Evolutionary conservation across 208 protist genomes (phyloP), one percentile per base, ranked within the genome.

Genomic region (Acanthamoeba lenticulata): DNA sequence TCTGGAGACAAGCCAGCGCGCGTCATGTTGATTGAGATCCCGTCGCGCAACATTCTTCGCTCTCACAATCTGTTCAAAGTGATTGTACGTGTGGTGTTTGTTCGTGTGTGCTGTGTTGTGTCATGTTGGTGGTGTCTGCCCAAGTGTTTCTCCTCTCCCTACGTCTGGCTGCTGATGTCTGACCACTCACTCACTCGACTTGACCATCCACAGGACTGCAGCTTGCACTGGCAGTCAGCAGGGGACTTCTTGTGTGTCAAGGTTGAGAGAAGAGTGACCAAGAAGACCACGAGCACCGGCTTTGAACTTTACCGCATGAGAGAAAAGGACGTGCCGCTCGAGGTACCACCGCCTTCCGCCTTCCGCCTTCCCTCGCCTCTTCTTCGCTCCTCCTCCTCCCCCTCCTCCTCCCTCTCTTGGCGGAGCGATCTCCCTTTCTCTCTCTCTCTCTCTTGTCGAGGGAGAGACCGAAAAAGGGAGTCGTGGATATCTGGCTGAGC

Each of bases 61-160:
- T 47, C 32, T 15, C 44, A 90, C 32, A 90, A 90, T 36, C 83
- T 90, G 29, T 90, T 90, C 83, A 90, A 90, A 40, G 83, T 67
- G 49, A 67, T 60, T 9, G 47, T 86, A 52, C 21, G 34, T 13
- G 27, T 65, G n/a, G n/a, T n/a, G n/a, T n/a, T n/a, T n/a, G n/a
- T n/a, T n/a, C n/a, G n/a, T n/a, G n/a, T n/a, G n/a, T n/a, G n/a
- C n/a, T n/a, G n/a, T n/a, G n/a, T n/a, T n/a, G n/a, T n/a, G n/a
- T n/a, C n/a, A n/a, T n/a, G n/a, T n/a, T n/a, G n/a, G n/a, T n/a
- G n/a, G n/a, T n/a, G n/a, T n/a, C n/a, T n/a, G n/a, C n/a, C n/a
- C n/a, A n/a, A n/a, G n/a, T n/a, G n/a, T n/a, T n/a, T n/a, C n/a
- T n/a, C n/a, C n/a, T n/a, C n/a, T n/a, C n/a, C n/a, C n/a, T n/a